Evolutionary conservation across 169 alveolate species (phyloP).

Genomic region (Plasmodium malariae): DNA sequence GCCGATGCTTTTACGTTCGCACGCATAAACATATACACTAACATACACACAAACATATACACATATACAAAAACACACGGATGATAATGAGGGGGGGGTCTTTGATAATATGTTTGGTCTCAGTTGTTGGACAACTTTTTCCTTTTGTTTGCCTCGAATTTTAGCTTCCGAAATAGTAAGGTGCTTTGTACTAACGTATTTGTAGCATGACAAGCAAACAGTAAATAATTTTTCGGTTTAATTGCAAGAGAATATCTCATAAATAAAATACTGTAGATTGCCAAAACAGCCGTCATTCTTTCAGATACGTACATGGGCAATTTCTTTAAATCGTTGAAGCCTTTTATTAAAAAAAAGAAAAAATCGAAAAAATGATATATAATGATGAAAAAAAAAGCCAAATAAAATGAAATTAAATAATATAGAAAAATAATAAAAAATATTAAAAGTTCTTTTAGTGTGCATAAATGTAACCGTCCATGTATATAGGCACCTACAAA

Average conservation of each 20-base stretch:
- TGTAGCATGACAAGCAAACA: slow-evolving; percentile 91
- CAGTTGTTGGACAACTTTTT: neutral
- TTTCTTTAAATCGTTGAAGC: slow-evolving; percentile 86
- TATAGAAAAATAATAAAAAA: too few species aligned
- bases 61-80: neutral
- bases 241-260: slow-evolving; percentile 94
- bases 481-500: neutral
- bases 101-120: neutral
- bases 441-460: too few species aligned
- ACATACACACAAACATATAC: too few species aligned
- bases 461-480: neutral
- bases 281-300: slow-evolving; percentile 92
- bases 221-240: slow-evolving; percentile 89
- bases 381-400: too few species aligned
- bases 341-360: slow-evolving; percentile 9
- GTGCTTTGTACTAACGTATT: slow-evolving; percentile 88
- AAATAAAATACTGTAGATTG: slow-evolving; percentile 91
- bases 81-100: neutral
- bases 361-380: neutral
- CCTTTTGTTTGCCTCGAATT: slow-evolving; percentile 19
- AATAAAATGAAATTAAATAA: too few species aligned
- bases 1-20: too few species aligned
- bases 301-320: slow-evolving; percentile 90
- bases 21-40: too few species aligned
- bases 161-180: slow-evolving; percentile 78